Evolutionary conservation across 345 rosid genomes (phyloP).

Genomic region (Pugionium cornutum): DNA sequence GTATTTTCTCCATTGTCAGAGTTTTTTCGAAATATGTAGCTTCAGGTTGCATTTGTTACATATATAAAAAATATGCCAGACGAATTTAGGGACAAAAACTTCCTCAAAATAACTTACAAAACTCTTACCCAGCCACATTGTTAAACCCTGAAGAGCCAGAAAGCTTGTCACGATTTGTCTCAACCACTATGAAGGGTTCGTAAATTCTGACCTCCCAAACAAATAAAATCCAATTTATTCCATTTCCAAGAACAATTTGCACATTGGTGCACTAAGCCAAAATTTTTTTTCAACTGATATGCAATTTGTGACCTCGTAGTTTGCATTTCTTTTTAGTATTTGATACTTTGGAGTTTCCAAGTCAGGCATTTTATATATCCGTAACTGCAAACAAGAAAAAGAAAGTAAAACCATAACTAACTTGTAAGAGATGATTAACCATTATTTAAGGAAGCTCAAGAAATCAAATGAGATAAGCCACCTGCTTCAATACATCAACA

Average conservation of each 20-base stretch:
- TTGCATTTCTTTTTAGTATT: constrained; percentile 69
- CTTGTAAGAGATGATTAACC: neutral
- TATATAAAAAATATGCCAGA: neutral
- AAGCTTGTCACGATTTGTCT: constrained; percentile 74
- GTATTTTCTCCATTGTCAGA: constrained; percentile 57
- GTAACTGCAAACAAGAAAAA: constrained; percentile 45
- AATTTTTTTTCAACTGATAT: neutral
- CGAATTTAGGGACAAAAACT: neutral
- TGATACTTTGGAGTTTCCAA: constrained; percentile 72
- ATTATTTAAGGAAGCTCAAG: neutral
- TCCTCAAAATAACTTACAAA: neutral
- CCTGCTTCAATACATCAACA: constrained; percentile 79
- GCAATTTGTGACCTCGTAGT: constrained; percentile 59
- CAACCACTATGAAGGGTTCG: constrained; percentile 67
- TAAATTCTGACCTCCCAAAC: constrained; percentile 65
- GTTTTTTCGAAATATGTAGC: constrained; percentile 82
- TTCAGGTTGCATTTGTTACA: constrained; percentile 29
- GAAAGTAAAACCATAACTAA: neutral
- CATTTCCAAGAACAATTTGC: neutral
- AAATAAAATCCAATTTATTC: neutral
- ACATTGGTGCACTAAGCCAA: constrained; percentile 13
- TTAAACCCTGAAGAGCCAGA: constrained; percentile 74
- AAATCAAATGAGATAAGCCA: constrained; percentile 27
- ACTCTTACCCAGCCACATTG: constrained; percentile 68
- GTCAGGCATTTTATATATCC: constrained; percentile 76